Base-by-base conservation (phyloP, 805 yeast species). In the Candida golubevii region DNA sequence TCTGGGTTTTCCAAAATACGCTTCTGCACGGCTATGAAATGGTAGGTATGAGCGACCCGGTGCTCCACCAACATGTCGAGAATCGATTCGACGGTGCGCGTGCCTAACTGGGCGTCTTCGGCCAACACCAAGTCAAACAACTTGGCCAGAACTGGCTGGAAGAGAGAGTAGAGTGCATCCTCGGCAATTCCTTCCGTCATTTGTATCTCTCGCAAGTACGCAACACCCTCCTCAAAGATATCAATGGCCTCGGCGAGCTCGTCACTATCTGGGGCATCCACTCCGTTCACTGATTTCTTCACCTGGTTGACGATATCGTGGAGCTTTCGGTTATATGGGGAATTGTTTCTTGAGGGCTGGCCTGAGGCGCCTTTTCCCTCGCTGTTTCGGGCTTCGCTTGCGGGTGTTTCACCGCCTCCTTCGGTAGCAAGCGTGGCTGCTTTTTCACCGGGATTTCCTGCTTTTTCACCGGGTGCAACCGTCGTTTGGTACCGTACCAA, bases 191-290 rank as follows among this genome's bases (percentile, higher is more conserved):
- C 49, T 47, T 69, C 75, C 1, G 57, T 54, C 7, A 35, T 53
- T 50, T 69, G 72, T 42, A 69, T 57, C 38, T 68, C 70, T 33
- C 72, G 53, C 45, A 71, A 56, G 49, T 66, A 71, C 26, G 63
- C 47, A 28, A 69, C 51, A 2, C 74, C 75, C 49, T 71, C 75
- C 36, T 68, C 71, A 40, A 68, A 61, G 38, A 71, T 69, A 29
- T 64, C 70, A 26, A 61, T 45, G 13, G 65, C 52, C 40, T 69
- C 75, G 9, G 49, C 29, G 27, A 66, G 48, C 32, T 58, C 60
- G 9, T 37, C 33, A 12, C 44, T 39, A 6, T 52, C 23, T 7
- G 42, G 40, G 29, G 33, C 36, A 13, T 29, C 8, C 13, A 38
- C 33, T 3, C 56, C 45, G 13, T 53, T 47, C 28, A 65, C 59